Evolutionary conservation across 345 rosid genomes (phyloP), one percentile per base, ranked within the genome.

Genomic region (Mangifera indica): DNA sequence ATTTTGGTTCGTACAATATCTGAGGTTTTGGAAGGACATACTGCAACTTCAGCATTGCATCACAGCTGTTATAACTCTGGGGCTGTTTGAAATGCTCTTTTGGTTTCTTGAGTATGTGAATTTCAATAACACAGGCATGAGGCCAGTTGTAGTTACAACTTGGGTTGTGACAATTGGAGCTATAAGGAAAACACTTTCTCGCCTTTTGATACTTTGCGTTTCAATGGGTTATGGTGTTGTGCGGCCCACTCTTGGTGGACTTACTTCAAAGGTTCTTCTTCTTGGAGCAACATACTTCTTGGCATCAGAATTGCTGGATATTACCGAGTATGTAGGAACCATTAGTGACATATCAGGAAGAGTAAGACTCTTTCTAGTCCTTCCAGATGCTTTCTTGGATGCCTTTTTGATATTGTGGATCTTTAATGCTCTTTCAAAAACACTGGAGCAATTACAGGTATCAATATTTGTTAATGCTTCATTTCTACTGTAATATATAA

Each of bases 181-280:
- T 66, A 66, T 91, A 40, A 86, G 92, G 61, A 91, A 87, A 73
- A 87, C 96, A 4, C 75, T 92, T 59, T 81, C 97, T 8, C 88
- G 96, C 67, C 83, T 95, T 65, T 89, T 95, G 57, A 81, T 92
- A 18, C 96, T 95, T 44, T 85, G 82, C 70, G 89, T 92, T 74
- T 89, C 99, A 34, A 95, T 95, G 98, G 99, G 99, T 54, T 95
- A 88, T 69, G 99, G 99, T 76, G 99, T 95, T 73, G 97, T 95
- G 37, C 81, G 97, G 74, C 93, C 98, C 56, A 95, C 98, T 63
- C 95, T 95, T 58, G 99, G 99, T 68, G 99, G 97, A 68, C 94
- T 95, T 80, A 92, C 98, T 55, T 86, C 97, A 5, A 95, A 95
- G 85, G 98, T 95, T 75, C 86, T 95, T 68, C 91, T 92, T 70